Percentiles rank a stretch among this genome's conserved stretches.
phyloP scores from a whole-genome alignment of 768 basidiomycete genomes.

The Tubosaeta sp. region DNA sequence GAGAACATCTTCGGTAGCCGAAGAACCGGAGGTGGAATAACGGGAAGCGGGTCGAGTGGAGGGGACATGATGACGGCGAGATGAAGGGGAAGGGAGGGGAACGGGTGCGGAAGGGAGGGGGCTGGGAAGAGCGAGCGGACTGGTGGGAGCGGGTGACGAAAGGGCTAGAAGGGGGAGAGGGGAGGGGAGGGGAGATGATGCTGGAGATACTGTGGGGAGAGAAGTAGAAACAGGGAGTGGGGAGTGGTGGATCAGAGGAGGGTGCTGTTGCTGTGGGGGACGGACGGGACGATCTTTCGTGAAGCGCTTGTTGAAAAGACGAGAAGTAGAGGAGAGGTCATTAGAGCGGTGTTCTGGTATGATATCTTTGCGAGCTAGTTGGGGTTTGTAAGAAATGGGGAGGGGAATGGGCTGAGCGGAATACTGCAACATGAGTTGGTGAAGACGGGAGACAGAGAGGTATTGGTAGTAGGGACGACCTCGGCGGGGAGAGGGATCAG shows the following conservation, averaged over 20 bases:
- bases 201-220: constrained; percentile 10
- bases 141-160: constrained; percentile 23
- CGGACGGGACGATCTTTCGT: constrained; percentile 27
- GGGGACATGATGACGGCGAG: constrained; percentile 33
- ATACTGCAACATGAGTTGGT: constrained; percentile 58
- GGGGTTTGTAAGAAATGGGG: constrained; percentile 28
- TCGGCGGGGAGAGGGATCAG: constrained; percentile 39
- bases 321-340: constrained; percentile 25
- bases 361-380: constrained; percentile 31
- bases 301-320: constrained; percentile 34
- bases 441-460: constrained; percentile 27
- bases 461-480: constrained; percentile 31
- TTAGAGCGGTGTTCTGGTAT: constrained; percentile 24
- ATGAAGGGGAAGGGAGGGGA: constrained; percentile 30
- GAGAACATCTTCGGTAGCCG: constrained; percentile 49
- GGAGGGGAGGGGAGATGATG: constrained; percentile 26
- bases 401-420: constrained; percentile 33
- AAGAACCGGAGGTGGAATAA: constrained; percentile 30
- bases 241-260: constrained; percentile 13
- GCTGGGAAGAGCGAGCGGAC: constrained; percentile 34
- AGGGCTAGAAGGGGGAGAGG: constrained; percentile 30
- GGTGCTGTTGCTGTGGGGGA: constrained; percentile 14
- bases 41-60: constrained; percentile 21
- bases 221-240: constrained; percentile 7
- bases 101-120: constrained; percentile 33